phyloP scores from a whole-genome alignment of 2,329 filamentous ascomycete genomes.

The Decorospora gaudefroyi region DNA sequence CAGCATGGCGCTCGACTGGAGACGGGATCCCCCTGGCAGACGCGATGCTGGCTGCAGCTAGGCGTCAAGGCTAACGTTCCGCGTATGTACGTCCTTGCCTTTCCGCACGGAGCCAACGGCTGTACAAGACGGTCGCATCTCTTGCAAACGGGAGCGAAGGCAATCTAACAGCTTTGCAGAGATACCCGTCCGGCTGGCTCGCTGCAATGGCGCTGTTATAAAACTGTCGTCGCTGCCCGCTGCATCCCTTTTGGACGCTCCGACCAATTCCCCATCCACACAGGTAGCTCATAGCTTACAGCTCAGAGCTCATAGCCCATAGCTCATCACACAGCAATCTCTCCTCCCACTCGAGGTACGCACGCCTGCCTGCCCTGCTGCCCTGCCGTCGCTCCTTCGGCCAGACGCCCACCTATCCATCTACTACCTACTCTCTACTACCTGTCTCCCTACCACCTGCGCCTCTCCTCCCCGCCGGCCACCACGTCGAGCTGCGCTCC shows the following conservation, averaged over 20 bases:
- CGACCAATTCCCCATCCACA: slow-evolving; percentile 31
- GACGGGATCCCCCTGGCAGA: slow-evolving; percentile 33
- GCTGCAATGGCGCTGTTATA: slow-evolving; percentile 46
- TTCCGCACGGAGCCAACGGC: slow-evolving; percentile 49
- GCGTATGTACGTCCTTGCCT: slow-evolving; percentile 44
- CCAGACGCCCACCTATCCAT: slow-evolving; percentile 12
- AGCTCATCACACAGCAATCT: too few species aligned
- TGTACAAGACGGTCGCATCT: slow-evolving; percentile 48
- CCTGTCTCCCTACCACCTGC: neutral
- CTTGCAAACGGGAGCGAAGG: slow-evolving; percentile 50
- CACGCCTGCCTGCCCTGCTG: neutral
- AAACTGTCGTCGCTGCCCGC: slow-evolving; percentile 44
- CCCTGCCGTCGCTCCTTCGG: slow-evolving; percentile 14
- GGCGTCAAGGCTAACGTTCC: slow-evolving; percentile 37
- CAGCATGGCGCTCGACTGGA: slow-evolving; percentile 26
- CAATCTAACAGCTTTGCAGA: slow-evolving; percentile 48
- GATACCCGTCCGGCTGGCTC: slow-evolving; percentile 45
- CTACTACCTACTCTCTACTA: neutral
- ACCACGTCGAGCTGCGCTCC: slow-evolving; percentile 17
- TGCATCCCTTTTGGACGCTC: slow-evolving; percentile 37
- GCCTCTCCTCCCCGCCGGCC: neutral
- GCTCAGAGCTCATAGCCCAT: too few species aligned
- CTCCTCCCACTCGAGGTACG: neutral
- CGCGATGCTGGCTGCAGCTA: slow-evolving; percentile 32
- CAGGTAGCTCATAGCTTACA: slow-evolving; percentile 5